phyloP scores from a whole-genome alignment of 352 stramenopile genomes.

The Stramenopiles sp. region DNA sequence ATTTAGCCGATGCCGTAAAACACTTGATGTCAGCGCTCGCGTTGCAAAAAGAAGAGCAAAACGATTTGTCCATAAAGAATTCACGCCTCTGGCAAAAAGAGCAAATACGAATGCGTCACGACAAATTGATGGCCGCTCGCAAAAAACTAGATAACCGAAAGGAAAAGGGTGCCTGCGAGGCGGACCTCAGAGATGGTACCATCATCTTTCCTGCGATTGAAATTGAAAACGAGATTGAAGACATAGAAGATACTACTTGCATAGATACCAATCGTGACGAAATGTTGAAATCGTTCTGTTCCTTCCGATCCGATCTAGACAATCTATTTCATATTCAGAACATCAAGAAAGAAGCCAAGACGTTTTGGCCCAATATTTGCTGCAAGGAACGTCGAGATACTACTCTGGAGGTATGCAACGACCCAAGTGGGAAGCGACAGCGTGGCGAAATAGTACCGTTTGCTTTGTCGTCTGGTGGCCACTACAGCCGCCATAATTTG shows the following conservation, averaged over 20 bases:
- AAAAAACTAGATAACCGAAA: neutral
- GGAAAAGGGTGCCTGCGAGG: neutral
- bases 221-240: constrained; percentile 3
- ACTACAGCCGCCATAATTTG: no score
- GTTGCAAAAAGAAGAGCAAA: neutral
- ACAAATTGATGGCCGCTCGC: neutral
- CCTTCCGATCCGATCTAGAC: neutral
- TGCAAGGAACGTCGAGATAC: neutral
- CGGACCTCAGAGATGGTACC: neutral
- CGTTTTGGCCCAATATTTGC: neutral
- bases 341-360: neutral
- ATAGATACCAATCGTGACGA: constrained; percentile 2
- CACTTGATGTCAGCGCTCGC: no score
- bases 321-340: neutral
- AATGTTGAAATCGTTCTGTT: constrained; percentile 1
- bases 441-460: neutral
- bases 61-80: constrained; percentile 4
- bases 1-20: no score
- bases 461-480: neutral
- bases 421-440: neutral
- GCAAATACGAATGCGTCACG: neutral
- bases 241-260: neutral
- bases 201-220: constrained; percentile 5
- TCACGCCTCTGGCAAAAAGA: no score
- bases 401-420: neutral